Base-by-base conservation (phyloP, 2,329 filamentous ascomycete genomes). In the Fusarium tricinctum region DNA sequence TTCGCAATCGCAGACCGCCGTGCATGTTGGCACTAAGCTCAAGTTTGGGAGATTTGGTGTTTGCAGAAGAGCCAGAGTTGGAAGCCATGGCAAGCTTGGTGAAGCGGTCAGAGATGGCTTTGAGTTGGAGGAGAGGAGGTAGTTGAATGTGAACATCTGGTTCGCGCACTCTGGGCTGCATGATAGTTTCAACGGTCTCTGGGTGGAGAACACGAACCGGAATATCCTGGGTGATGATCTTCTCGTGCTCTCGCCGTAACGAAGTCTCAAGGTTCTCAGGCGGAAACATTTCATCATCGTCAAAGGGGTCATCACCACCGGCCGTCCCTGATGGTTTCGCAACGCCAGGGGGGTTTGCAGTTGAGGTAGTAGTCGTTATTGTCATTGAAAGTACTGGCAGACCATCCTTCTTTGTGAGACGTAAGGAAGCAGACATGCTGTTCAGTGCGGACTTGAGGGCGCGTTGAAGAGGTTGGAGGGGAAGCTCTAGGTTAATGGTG, bases 21-120 rank as follows among this genome's bases (percentile, higher is more conserved):
- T 97, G 92, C 93, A 97, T 97, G 79, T 97, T 99, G 30, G 94
- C 96, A 54, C 91, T 91, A 43, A 98, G 81, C 77, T 97, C 93
- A 5, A 99, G 83, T 74, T 94, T 92, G 0, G 93, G 88, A 5
- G 81, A 81, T 26, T 81, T 76, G 44, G 79, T 78, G 33, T 83
- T 78, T 5, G 87, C 59, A 20, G 80, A 80, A 7, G 88, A 63
- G 33, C 69, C 65, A 5, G 75, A 72, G 50, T 54, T 69, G n/a
- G 77, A 82, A 22, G 83, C 81, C 48, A 87, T 80, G 5, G 92
- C 93, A 4, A 98, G 88, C 75, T 92, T 95, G 42, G 94, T 98
- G 80, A 98, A 98, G 53, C 96, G 90, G 78, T 99, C 96, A 6
- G 93, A 97, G 66, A 99, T 96, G 67, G 91, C 91, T 77, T 98